phyloP scores from a whole-genome alignment of 352 stramenopile genomes.

The Pythium inflatum region DNA sequence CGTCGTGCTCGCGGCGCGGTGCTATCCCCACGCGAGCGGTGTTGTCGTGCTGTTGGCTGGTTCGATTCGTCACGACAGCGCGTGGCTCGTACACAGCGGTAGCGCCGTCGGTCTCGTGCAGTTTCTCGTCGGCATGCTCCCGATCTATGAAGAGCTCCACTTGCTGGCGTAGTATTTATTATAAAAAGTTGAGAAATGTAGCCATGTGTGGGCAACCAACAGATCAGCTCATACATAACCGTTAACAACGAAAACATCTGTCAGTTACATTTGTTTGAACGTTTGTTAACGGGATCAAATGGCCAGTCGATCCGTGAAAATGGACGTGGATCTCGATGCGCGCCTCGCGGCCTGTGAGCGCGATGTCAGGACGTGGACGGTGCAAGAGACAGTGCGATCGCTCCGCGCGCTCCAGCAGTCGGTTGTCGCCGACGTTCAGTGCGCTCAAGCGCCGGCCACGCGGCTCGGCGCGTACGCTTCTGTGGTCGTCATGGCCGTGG shows the following conservation, averaged over 20 bases:
- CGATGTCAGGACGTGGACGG: constrained; percentile 2
- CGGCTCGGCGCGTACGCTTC: constrained; percentile 1
- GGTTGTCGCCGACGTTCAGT: constrained; percentile 3
- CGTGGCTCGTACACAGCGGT: constrained; percentile 28
- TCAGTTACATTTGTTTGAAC: no score
- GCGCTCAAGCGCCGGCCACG: not conserved
- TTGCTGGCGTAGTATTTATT: no score
- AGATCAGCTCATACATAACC: no score
- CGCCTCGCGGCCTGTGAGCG: constrained; percentile 14
- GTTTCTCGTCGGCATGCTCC: constrained; percentile 54
- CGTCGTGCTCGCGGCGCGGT: constrained; percentile 20
- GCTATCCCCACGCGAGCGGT: constrained; percentile 26
- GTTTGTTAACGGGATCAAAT: no score
- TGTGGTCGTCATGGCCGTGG: not conserved
- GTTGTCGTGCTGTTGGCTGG: constrained; percentile 49
- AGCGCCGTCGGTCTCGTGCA: constrained; percentile 56
- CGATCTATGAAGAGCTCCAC: constrained; percentile 69
- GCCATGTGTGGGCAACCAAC: not conserved
- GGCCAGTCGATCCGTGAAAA: no score
- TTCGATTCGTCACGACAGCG: constrained; percentile 40
- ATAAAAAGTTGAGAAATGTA: constrained; percentile 3
- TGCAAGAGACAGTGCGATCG: constrained; percentile 2
- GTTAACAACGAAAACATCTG: not conserved
- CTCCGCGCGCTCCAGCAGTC: constrained; percentile 12
- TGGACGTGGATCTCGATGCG: not conserved